Percentiles rank a stretch among this genome's conserved stretches.
phyloP scores from a whole-genome alignment of 139 green algal genomes.

The Diplosphaera chodatii region DNA sequence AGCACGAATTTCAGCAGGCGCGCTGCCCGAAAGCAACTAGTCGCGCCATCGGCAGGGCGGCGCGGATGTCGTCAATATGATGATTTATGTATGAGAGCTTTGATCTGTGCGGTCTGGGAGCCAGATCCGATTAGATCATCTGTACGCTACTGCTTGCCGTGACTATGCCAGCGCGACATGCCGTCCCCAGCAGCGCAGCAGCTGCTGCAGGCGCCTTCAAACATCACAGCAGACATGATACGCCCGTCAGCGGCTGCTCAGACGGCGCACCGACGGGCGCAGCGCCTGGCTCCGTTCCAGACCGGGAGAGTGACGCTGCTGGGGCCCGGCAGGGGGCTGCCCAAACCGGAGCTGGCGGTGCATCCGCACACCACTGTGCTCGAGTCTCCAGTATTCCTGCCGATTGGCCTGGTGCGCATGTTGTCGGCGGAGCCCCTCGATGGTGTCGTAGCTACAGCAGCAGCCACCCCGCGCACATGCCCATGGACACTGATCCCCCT shows the following conservation, averaged over 20 bases:
- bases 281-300: background rate
- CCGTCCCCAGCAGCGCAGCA: background rate
- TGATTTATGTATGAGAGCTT: no score
- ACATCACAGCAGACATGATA: background rate
- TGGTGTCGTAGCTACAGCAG: background rate
- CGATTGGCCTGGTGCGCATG: background rate
- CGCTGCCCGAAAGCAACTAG: no score
- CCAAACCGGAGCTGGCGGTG: no score
- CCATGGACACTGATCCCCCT: no score
- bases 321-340: background rate
- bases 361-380: background rate
- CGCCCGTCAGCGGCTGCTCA: no score
- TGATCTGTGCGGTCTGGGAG: no score
- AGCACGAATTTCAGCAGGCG: no score
- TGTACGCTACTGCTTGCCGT: no score
- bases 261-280: background rate
- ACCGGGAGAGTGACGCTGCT: background rate
- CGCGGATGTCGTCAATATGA: no score
- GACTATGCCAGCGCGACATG: background rate
- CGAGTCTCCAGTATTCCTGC: slow-evolving; percentile 6
- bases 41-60: no score
- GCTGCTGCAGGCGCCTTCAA: background rate
- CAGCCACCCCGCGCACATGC: no score
- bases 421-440: background rate
- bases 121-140: no score